Evolutionary conservation across 2,329 filamentous ascomycete species (phyloP).

Genomic region (Cryphonectria japonica): DNA sequence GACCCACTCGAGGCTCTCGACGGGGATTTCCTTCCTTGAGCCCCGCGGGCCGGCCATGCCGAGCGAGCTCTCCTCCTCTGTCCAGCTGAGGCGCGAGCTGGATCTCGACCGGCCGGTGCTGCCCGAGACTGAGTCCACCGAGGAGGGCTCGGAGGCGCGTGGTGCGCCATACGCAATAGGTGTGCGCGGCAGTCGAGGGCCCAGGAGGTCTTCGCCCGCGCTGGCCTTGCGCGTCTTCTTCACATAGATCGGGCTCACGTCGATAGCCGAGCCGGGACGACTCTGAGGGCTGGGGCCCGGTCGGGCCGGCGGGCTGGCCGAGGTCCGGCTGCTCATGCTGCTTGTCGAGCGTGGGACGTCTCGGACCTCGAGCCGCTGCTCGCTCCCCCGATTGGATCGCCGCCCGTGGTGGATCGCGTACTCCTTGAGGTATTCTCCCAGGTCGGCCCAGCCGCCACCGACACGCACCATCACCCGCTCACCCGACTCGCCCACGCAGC

Average conservation of each 20-base stretch:
- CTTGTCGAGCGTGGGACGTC: constrained; percentile 46
- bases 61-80: constrained; percentile 63
- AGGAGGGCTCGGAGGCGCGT: constrained; percentile 45
- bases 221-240: constrained; percentile 56
- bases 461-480: constrained; percentile 98
- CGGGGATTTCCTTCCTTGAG: constrained; percentile 68
- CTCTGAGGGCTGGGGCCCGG: constrained; percentile 43
- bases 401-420: constrained; percentile 91
- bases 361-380: constrained; percentile 62
- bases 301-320: constrained; percentile 41
- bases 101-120: constrained; percentile 47
- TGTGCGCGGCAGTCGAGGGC: constrained; percentile 44
- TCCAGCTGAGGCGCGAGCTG: constrained; percentile 60
- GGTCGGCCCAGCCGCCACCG: constrained; percentile 95
- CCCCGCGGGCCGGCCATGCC: constrained; percentile 73
- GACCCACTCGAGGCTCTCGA: constrained; percentile 78
- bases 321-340: constrained; percentile 23
- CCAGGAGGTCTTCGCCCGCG: constrained; percentile 41
- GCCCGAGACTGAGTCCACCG: constrained; percentile 37
- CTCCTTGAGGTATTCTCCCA: constrained; percentile 92
- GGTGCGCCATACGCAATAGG: constrained; percentile 42
- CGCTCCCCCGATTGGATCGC: constrained; percentile 53
- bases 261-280: constrained; percentile 42
- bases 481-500: constrained; percentile 84
- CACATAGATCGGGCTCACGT: constrained; percentile 54